Base-by-base conservation (phyloP, 495 filamentous ascomycete genomes). In the Podospora tetraspora region DNA sequence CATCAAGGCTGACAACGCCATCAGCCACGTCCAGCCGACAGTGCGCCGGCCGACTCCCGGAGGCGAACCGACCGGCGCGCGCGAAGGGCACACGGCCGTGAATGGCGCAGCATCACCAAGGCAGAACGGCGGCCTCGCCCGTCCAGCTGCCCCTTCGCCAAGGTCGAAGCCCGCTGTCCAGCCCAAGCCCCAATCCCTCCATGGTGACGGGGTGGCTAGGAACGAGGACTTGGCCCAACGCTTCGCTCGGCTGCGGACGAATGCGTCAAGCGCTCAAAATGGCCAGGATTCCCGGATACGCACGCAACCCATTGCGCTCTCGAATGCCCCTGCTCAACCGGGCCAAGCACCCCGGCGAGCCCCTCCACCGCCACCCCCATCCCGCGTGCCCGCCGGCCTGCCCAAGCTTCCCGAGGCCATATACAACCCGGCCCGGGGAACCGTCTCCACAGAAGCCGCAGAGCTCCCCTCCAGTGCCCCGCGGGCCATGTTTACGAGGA, bases 371-470 rank as follows among this genome's bases (percentile, higher is more conserved):
- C 84, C 85, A 19, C 72, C 92, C 4, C 86, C 66, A 84, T 80
- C 25, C 11, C 67, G 52, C 11, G 67, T 75, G 27, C 64, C 84
- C 22, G 77, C 82, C 19, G 75, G 76, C 4, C 82, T 97, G 72
- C 94, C 94, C 24, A 88, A 89, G 75, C 80, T 90, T 13, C 94
- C 94, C 19, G 92, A 90, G 73, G 92, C 93, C 13, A 89, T 94
- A 11, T 97, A 97, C 71, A 94, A 89, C 72, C 94, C 94, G 21
- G 79, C 78, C n/a, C 77, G 84, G 62, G 83, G 86, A 24, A 88
- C 84, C 61, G 77, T 86, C 59, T 83, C 81, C 56, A 85, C 79
- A 12, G 84, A 86, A 64, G 79, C 82, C 3, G 79, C 82, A 19
- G 81, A 82, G 34, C 74, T 84, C 23, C 80, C 82, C 9, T 81